Base-by-base conservation (phyloP, 768 basidiomycete species). In the Lactarius tabidus region DNA sequence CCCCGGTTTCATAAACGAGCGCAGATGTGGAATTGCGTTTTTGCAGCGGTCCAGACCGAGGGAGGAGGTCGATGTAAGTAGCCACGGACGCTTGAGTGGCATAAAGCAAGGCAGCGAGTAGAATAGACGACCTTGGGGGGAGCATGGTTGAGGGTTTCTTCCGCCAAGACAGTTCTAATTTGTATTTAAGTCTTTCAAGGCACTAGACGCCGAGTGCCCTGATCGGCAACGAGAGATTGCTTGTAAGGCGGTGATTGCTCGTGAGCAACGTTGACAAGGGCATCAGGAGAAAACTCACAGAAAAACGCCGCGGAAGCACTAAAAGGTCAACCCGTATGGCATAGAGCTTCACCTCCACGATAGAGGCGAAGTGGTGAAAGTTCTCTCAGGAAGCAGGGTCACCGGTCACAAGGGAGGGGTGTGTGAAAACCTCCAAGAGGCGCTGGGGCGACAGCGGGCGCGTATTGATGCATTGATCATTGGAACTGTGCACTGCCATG, bases 21-120 rank as follows among this genome's bases (percentile, higher is more conserved):
- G 18, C 17, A 2, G 65, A 58, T n/a, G 57, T 53, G 26, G 36
- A n/a, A 6, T 58, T 59, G 20, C 57, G 65, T 1, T 54, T 17
- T 2, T 23, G 33, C 2, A 56, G 41, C 2, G 10, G 2, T 3
- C 20, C n/a, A 20, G 51, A 62, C 35, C 65, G 65, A 26, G 26
- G 51, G n/a, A 12, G 20, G 51, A 54, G 56, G 31, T 66, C 57
- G 33, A 55, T 2, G 43, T 58, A 57, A 1, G 52, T 12, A 5
- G 65, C 65, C 15, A 59, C 7, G 28, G 52, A 51, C 20, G 17
- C 6, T 20, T 48, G 55, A 15, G 48, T 15, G 12, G 6, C 33
- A 31, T 54, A 18, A 36, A 66, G 51, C 48, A 54, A 17, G 33
- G 56, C 51, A 20, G 52, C 8, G 26, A 62, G 57, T 3, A 62